phyloP scores from a whole-genome alignment of 768 basidiomycete species.

The Mycena rosella region DNA sequence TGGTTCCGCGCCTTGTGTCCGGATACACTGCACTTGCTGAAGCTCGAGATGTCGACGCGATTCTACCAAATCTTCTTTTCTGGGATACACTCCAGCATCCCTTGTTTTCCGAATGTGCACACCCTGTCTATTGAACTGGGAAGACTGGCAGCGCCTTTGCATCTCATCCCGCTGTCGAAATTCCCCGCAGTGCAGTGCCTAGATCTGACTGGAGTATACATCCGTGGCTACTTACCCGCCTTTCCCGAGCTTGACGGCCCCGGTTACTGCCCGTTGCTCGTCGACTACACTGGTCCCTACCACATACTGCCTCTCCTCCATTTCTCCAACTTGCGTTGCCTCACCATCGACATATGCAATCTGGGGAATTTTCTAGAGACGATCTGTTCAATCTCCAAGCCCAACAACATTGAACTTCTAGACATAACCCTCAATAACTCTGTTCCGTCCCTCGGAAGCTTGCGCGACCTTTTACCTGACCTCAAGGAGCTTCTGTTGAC shows the following conservation, averaged over 20 bases:
- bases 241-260: background rate
- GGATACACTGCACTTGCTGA: background rate
- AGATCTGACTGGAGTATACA: background rate
- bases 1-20: background rate
- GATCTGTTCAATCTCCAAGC: background rate
- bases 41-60: background rate
- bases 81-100: background rate
- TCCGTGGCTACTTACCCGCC: background rate
- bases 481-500: background rate
- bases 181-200: background rate
- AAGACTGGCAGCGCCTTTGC: background rate
- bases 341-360: background rate
- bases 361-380: background rate
- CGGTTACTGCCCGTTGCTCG: background rate
- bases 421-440: background rate
- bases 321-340: background rate
- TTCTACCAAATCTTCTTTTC: background rate
- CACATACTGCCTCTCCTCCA: background rate
- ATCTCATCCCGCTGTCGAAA: background rate
- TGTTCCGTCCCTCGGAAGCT: background rate
- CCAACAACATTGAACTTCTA: background rate
- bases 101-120: background rate
- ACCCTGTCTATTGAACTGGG: background rate
- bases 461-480: background rate
- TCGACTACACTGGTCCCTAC: background rate